Conservation (phyloP, 257 asterid species). For the Nicotiana benthamiana region DNA sequence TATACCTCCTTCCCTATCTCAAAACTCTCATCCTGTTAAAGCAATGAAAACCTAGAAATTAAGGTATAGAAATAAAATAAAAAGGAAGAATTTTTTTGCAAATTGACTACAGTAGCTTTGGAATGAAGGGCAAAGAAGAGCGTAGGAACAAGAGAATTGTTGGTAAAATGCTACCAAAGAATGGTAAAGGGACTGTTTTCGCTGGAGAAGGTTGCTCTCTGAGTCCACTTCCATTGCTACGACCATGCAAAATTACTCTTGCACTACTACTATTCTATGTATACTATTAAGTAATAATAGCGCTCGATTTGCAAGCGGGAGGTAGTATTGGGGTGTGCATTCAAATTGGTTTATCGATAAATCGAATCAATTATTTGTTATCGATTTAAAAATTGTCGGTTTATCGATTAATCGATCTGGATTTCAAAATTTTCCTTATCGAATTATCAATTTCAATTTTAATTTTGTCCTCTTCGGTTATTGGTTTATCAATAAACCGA, state of each 20-base stretch:
- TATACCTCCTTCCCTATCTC: constrained; percentile 65
- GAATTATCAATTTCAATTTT: too few species aligned
- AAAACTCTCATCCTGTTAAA: constrained; percentile 59
- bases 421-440: too few species aligned
- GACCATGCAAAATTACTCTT: constrained; percentile 41
- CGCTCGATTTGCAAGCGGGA: background rate
- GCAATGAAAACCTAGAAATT: background rate
- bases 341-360: too few species aligned
- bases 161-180: constrained; percentile 40
- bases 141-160: background rate
- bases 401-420: too few species aligned
- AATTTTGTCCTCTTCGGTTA: too few species aligned
- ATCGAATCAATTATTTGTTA: too few species aligned
- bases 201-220: constrained; percentile 33
- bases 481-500: too few species aligned
- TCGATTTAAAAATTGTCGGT: too few species aligned
- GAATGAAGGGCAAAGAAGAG: background rate
- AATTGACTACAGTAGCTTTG: background rate
- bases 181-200: constrained; percentile 56
- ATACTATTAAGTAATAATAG: too few species aligned
- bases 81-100: background rate
- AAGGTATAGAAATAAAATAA: background rate
- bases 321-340: too few species aligned
- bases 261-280: background rate
- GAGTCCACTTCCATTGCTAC: constrained; percentile 51